Evolutionary conservation across 2,329 filamentous ascomycete species (phyloP).

Genomic region (Venturia effusa): DNA sequence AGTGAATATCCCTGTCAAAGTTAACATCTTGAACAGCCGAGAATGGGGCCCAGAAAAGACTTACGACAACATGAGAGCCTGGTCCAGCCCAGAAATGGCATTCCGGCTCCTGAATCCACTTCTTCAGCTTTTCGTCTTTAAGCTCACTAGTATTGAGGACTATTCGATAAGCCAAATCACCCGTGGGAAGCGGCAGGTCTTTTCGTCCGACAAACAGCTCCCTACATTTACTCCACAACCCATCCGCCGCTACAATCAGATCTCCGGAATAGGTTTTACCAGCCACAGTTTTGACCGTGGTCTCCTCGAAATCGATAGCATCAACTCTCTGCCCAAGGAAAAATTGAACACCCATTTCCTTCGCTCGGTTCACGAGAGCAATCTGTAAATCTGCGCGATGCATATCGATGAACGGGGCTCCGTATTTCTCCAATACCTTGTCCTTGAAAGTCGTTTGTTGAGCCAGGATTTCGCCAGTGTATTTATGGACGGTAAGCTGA

Average conservation of each 20-base stretch:
- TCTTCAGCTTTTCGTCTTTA: slow-evolving; percentile 34
- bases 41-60: background rate
- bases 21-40: background rate
- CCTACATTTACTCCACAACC: slow-evolving; percentile 39
- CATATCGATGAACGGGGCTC: slow-evolving; percentile 43
- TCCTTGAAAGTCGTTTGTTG: slow-evolving; percentile 41
- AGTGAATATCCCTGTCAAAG: slow-evolving; percentile 33
- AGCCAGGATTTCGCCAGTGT: slow-evolving; percentile 38
- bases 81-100: slow-evolving; percentile 56
- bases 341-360: slow-evolving; percentile 38
- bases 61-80: slow-evolving; percentile 46
- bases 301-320: slow-evolving; percentile 27
- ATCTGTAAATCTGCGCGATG: slow-evolving; percentile 43
- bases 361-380: slow-evolving; percentile 35
- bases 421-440: slow-evolving; percentile 38
- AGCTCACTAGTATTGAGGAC: slow-evolving; percentile 35
- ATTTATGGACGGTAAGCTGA: slow-evolving; percentile 42
- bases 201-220: slow-evolving; percentile 34
- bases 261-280: slow-evolving; percentile 38
- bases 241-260: slow-evolving; percentile 53
- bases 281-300: slow-evolving; percentile 29
- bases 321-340: slow-evolving; percentile 34
- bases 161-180: slow-evolving; percentile 40
- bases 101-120: slow-evolving; percentile 37
- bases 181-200: slow-evolving; percentile 39